Conservation (phyloP, 768 basidiomycete genomes). For the Leucocoprinus leucothites region DNA sequence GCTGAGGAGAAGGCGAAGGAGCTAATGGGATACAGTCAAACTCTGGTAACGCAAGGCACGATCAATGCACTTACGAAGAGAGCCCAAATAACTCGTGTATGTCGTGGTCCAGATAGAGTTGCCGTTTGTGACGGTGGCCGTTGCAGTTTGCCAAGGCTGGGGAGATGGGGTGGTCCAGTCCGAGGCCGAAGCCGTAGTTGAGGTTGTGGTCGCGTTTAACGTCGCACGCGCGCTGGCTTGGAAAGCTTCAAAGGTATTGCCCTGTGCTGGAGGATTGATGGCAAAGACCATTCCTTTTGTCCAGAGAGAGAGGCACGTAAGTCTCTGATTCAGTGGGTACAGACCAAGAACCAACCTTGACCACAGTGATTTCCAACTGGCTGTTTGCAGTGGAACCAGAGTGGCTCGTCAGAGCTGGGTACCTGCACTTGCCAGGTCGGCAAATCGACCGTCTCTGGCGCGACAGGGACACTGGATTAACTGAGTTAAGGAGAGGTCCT, state of each 20-base stretch:
- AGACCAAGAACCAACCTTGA: constrained; percentile 20
- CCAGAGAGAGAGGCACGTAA: background rate
- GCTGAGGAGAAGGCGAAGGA: constrained; percentile 25
- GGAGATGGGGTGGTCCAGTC: constrained; percentile 28
- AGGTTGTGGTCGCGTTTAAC: constrained; percentile 13
- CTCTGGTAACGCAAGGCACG: background rate
- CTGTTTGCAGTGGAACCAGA: constrained; percentile 61
- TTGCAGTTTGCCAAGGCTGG: constrained; percentile 32
- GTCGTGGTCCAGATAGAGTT: constrained; percentile 33
- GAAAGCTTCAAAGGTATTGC: constrained; percentile 42
- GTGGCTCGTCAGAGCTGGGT: constrained; percentile 35
- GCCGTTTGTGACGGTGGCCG: constrained; percentile 36
- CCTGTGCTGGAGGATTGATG: constrained; percentile 49
- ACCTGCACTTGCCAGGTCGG: constrained; percentile 39
- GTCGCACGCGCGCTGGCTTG: constrained; percentile 40
- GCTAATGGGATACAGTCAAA: constrained; percentile 10
- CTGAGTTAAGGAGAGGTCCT: background rate
- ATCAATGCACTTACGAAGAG: constrained; percentile 25
- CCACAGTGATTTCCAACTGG: constrained; percentile 43
- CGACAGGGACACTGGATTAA: constrained; percentile 33
- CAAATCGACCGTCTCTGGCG: constrained; percentile 33
- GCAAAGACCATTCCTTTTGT: constrained; percentile 63
- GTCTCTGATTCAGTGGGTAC: background rate
- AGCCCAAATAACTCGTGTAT: constrained; percentile 35
- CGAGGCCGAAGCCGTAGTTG: constrained; percentile 17